Percentiles rank a stretch among this genome's conserved stretches.
Evolutionary conservation across 2,329 filamentous ascomycete genomes (phyloP).

Genomic region (Colletotrichum shisoi): DNA sequence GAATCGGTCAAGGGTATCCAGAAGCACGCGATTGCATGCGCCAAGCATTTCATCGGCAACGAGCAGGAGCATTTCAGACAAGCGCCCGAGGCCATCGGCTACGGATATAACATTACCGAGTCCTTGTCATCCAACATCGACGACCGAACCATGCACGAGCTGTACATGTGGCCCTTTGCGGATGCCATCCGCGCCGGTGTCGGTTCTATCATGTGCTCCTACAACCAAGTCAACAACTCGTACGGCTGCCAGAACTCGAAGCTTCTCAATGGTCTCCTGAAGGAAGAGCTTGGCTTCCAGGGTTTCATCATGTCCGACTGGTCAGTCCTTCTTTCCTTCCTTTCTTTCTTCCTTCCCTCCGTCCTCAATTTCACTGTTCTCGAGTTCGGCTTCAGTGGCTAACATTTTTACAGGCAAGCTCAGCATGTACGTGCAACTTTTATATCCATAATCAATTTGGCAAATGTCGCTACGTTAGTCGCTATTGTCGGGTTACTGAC

Average conservation of each 20-base stretch:
- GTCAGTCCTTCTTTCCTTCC: slow-evolving; percentile 44
- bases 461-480: not conserved
- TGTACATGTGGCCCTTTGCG: slow-evolving; percentile 81
- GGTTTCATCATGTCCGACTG: slow-evolving; percentile 85
- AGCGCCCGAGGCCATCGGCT: slow-evolving; percentile 59
- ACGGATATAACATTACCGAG: slow-evolving; percentile 69
- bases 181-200: slow-evolving; percentile 75
- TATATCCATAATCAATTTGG: too few species aligned
- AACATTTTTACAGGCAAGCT: slow-evolving; percentile 2
- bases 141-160: slow-evolving; percentile 77
- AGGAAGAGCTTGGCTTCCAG: slow-evolving; percentile 81
- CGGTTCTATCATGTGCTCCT: slow-evolving; percentile 71
- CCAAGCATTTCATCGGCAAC: slow-evolving; percentile 78
- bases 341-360: too few species aligned
- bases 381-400: not conserved
- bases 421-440: not conserved
- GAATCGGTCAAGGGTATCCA: slow-evolving; percentile 83
- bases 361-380: too few species aligned
- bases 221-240: slow-evolving; percentile 82
- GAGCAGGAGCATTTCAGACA: slow-evolving; percentile 83
- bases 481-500: not conserved
- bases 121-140: slow-evolving; percentile 69
- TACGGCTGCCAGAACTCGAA: slow-evolving; percentile 83
- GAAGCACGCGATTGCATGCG: slow-evolving; percentile 82
- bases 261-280: slow-evolving; percentile 76